These are phyloP conservation scores for Coemansia sp. DNA, from an alignment of 192 early-diverging fungal genomes.

Conservation along the genomic window DNA sequence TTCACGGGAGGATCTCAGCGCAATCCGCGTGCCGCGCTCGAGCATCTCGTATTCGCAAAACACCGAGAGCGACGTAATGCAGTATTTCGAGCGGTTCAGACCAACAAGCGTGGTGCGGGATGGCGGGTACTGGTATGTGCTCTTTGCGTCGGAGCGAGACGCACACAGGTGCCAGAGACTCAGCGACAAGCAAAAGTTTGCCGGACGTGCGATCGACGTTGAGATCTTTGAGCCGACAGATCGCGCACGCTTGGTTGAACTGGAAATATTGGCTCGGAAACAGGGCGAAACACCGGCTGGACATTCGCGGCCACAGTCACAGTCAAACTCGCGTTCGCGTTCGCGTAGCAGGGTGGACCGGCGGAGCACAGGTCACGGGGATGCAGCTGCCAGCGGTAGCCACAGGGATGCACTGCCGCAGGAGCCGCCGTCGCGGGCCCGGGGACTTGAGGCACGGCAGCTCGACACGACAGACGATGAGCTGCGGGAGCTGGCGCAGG, in stretches of 20 bases:
- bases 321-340: neutral
- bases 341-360: neutral
- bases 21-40: constrained; percentile 39
- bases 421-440: neutral
- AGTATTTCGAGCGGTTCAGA: constrained; percentile 37
- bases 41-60: constrained; percentile 45
- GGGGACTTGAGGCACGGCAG: constrained; percentile 18
- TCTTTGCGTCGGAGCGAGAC: constrained; percentile 40
- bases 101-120: constrained; percentile 27
- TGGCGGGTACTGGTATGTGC: constrained; percentile 46
- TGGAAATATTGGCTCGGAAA: too few species aligned
- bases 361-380: neutral
- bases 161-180: constrained; percentile 47
- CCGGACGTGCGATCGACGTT: constrained; percentile 37
- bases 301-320: neutral
- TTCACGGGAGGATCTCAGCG: constrained; percentile 1
- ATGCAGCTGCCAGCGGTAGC: too few species aligned
- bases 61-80: constrained; percentile 22
- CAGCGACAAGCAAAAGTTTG: constrained; percentile 36
- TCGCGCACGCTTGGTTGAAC: constrained; percentile 8
- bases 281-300: neutral
- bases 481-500: constrained; percentile 18
- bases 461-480: constrained; percentile 19
- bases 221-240: constrained; percentile 37
- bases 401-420: too few species aligned